Conservation (phyloP, 768 basidiomycete genomes). For the Termitomyces heimii region DNA sequence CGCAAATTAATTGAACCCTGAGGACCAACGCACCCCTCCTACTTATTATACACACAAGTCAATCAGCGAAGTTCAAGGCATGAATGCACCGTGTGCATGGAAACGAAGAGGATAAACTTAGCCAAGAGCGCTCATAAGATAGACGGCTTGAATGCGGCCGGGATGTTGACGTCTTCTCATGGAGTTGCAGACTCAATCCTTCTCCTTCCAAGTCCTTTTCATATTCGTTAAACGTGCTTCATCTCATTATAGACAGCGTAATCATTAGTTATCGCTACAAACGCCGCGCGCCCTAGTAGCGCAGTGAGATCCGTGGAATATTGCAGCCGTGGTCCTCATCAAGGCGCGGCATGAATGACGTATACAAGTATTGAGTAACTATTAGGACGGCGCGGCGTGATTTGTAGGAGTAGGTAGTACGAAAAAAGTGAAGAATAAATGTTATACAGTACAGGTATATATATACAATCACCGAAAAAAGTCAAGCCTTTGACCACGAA, state of each 20-base stretch:
- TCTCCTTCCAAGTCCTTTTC: not conserved
- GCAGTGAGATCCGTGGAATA: not conserved
- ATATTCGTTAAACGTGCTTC: not conserved
- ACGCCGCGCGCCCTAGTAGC: conserved; percentile 3
- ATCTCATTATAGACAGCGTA: conserved; percentile 9
- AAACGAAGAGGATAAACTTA: conserved; percentile 2
- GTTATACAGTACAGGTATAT: conserved; percentile 10
- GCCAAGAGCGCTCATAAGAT: not conserved
- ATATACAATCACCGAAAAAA: conserved; percentile 11
- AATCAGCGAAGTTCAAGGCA: not conserved
- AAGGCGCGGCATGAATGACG: not conserved
- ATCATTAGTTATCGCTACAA: conserved; percentile 6
- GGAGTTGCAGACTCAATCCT: not conserved
- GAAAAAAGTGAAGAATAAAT: conserved; percentile 3
- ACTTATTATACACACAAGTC: not conserved
- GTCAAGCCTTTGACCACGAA: conserved; percentile 4
- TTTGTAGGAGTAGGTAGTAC: conserved; percentile 2
- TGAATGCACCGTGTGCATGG: not conserved
- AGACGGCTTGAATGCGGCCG: not conserved
- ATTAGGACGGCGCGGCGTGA: conserved; percentile 9
- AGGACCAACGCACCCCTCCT: not conserved
- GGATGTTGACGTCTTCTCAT: not conserved
- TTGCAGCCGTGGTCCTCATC: not conserved
- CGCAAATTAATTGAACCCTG: not conserved
- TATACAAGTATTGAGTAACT: not conserved